Percentiles rank a stretch among this genome's conserved stretches.
These are phyloP conservation scores for Pseudopediastrum boryanum DNA, from an alignment of 139 green algal species.

Conservation along the genomic window DNA sequence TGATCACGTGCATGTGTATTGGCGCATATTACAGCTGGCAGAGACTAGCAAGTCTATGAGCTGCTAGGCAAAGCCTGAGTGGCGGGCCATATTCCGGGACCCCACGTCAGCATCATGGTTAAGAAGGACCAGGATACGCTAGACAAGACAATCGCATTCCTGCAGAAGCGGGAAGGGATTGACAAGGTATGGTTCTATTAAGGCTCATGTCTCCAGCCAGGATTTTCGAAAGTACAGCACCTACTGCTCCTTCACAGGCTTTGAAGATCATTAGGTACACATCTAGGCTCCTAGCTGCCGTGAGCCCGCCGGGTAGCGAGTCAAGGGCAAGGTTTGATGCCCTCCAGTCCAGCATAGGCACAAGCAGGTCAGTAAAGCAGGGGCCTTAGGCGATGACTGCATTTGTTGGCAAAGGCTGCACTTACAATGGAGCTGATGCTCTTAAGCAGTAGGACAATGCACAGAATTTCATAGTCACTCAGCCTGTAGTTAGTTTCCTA, in stretches of 20 bases:
- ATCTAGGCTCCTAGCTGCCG: slow-evolving; percentile 65
- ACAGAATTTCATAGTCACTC: not conserved
- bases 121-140: slow-evolving; percentile 48
- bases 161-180: slow-evolving; percentile 83
- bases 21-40: too few species aligned
- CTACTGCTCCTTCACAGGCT: slow-evolving; percentile 37
- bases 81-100: not conserved
- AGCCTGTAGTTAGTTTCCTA: not conserved
- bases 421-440: not conserved
- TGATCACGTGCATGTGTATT: too few species aligned
- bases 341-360: slow-evolving; percentile 71
- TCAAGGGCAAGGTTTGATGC: slow-evolving; percentile 41
- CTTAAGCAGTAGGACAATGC: not conserved
- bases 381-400: not conserved
- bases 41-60: too few species aligned
- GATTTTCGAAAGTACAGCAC: not conserved
- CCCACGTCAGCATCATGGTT: not conserved
- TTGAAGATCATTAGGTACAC: slow-evolving; percentile 81
- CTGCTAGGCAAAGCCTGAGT: too few species aligned
- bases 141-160: slow-evolving; percentile 65
- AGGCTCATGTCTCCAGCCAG: not conserved
- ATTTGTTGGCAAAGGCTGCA: too few species aligned
- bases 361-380: slow-evolving; percentile 57
- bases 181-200: slow-evolving; percentile 64
- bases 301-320: slow-evolving; percentile 43